phyloP scores from a whole-genome alignment of 2,329 filamentous ascomycete species.

The Zalaria sp. region DNA sequence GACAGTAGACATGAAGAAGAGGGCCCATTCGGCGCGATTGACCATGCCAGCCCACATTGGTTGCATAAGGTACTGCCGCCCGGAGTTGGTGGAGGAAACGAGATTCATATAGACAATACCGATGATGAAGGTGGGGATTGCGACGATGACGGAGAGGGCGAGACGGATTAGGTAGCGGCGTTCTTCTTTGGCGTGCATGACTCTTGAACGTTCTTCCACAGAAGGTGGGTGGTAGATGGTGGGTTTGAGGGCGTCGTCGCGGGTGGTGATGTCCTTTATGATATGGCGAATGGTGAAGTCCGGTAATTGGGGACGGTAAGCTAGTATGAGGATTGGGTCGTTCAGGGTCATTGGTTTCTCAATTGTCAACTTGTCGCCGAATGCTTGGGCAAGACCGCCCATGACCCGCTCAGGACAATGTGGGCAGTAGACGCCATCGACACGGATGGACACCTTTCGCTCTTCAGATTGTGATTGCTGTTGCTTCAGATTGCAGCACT shows the following conservation, averaged over 20 bases:
- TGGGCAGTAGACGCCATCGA: conserved; percentile 32
- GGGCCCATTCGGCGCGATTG: conserved; percentile 61
- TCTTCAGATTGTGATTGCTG: conserved; percentile 4
- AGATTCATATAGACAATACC: conserved; percentile 88
- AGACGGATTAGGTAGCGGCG: conserved; percentile 56
- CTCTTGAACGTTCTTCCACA: conserved; percentile 65
- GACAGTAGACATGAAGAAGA: conserved; percentile 71
- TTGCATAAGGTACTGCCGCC: conserved; percentile 53
- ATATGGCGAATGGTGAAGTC: conserved; percentile 63
- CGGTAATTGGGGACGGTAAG: conserved; percentile 55
- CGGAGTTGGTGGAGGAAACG: conserved; percentile 43
- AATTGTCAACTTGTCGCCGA: conserved; percentile 38
- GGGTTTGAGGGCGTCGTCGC: conserved; percentile 51
- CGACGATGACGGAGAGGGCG: conserved; percentile 51
- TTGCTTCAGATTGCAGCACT: conserved; percentile 7
- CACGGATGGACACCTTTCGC: conserved; percentile 19
- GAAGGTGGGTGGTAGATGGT: conserved; percentile 68
- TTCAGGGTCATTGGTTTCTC: conserved; percentile 41
- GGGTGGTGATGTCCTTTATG: conserved; percentile 48
- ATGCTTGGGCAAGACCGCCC: conserved; percentile 36
- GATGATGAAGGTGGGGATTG: conserved; percentile 73
- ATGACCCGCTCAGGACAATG: conserved; percentile 37
- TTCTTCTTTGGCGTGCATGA: conserved; percentile 58
- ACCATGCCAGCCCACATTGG: conserved; percentile 54
- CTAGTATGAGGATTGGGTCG: conserved; percentile 54